Evolutionary conservation across 257 asterid species (phyloP).

Genomic region (Ophiorrhiza pumila): DNA sequence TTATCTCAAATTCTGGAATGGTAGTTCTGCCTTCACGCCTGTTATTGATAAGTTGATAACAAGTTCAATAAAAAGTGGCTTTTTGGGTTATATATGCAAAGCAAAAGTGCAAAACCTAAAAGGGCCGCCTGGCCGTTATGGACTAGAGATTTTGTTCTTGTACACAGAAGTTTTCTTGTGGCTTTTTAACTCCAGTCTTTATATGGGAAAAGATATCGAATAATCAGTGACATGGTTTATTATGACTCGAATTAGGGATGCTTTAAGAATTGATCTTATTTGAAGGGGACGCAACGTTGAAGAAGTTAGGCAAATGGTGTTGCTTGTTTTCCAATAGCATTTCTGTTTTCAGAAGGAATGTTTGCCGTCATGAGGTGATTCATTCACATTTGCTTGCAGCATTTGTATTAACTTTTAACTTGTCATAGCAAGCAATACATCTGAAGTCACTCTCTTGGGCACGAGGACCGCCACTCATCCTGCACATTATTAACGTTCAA

Average conservation of each 20-base stretch:
- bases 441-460: background rate
- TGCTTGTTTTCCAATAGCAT: background rate
- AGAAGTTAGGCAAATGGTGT: background rate
- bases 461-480: background rate
- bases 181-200: background rate
- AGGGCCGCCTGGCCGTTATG: constrained; percentile 1
- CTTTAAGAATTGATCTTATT: background rate
- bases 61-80: background rate
- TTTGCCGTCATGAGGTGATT: too few relatives aligned
- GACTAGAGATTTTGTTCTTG: background rate
- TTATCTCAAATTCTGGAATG: constrained; percentile 16
- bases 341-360: background rate
- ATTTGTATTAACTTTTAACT: background rate
- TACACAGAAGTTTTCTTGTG: background rate
- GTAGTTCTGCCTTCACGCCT: constrained; percentile 18
- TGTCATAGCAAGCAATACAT: background rate
- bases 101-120: background rate
- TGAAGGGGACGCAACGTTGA: constrained; percentile 35
- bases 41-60: constrained; percentile 11
- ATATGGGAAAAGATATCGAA: background rate
- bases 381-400: background rate
- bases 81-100: too few relatives aligned
- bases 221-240: background rate
- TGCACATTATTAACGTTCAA: background rate
- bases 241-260: background rate